Evolutionary conservation across 106 monocot genomes (phyloP).

Genomic region (Phalaenopsis aphrodite): DNA sequence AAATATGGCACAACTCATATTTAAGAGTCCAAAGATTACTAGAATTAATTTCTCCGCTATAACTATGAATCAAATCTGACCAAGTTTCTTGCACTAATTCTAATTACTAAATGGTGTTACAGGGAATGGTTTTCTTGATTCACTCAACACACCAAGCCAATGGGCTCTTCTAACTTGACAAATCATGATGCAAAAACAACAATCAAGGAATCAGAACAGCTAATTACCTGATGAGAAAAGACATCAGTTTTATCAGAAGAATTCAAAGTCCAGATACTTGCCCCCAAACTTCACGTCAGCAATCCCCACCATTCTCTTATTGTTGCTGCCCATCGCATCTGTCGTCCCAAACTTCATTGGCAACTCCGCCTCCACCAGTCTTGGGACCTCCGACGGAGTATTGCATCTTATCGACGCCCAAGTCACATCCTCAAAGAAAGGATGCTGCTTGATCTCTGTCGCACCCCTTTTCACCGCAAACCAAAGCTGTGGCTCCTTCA

Average conservation of each 20-base stretch:
- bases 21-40: neutral
- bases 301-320: conserved; percentile 15
- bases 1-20: neutral
- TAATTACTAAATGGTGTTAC: neutral
- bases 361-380: conserved; percentile 7
- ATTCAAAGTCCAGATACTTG: conserved; percentile 23
- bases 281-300: conserved; percentile 14
- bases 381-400: conserved; percentile 20
- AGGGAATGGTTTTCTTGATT: neutral
- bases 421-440: conserved; percentile 19
- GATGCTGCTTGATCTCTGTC: conserved; percentile 25
- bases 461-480: conserved; percentile 22
- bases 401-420: conserved; percentile 20
- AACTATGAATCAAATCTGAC: neutral
- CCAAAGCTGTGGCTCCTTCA: conserved; percentile 21
- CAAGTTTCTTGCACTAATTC: neutral
- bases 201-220: conserved; percentile 5
- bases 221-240: neutral
- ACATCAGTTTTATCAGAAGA: conserved; percentile 3
- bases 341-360: conserved; percentile 10
- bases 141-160: neutral
- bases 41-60: neutral
- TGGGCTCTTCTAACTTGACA: neutral
- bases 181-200: neutral
- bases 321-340: conserved; percentile 4